Evolutionary conservation across 352 stramenopile genomes (phyloP).

Genomic region (Pythium aristosporum): DNA sequence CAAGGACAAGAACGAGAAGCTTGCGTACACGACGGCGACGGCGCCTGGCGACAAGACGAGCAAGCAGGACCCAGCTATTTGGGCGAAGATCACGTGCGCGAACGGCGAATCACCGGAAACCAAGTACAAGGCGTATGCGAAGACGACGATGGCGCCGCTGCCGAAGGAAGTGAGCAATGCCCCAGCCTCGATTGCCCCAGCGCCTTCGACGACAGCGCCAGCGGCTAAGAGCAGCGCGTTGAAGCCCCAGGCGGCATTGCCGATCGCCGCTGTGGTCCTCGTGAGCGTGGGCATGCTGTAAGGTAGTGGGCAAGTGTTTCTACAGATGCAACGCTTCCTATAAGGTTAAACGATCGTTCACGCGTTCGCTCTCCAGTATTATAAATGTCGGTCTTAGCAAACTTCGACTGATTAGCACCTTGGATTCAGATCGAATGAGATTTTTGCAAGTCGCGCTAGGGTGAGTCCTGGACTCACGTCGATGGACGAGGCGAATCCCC

Average conservation of each 20-base stretch:
- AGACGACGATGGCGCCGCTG: slow-evolving; percentile 7
- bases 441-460: no score
- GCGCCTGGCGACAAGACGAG: slow-evolving; percentile 20
- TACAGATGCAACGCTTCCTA: not conserved
- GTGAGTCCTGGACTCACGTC: no score
- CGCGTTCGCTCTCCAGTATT: not conserved
- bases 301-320: not conserved
- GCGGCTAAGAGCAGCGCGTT: slow-evolving; percentile 8
- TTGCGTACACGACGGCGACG: slow-evolving; percentile 26
- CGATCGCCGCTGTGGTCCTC: not conserved
- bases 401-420: no score
- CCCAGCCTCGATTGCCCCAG: not conserved
- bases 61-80: slow-evolving; percentile 21
- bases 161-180: not conserved
- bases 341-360: not conserved
- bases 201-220: not conserved
- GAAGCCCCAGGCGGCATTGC: not conserved
- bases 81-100: slow-evolving; percentile 19
- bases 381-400: no score
- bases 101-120: slow-evolving; percentile 11
- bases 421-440: no score
- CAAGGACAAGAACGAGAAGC: slow-evolving; percentile 20
- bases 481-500: no score
- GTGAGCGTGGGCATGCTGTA: not conserved
- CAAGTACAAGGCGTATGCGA: slow-evolving; percentile 19